Conservation (phyloP, 2,329 filamentous ascomycete species). For the Venturia pyrina region DNA sequence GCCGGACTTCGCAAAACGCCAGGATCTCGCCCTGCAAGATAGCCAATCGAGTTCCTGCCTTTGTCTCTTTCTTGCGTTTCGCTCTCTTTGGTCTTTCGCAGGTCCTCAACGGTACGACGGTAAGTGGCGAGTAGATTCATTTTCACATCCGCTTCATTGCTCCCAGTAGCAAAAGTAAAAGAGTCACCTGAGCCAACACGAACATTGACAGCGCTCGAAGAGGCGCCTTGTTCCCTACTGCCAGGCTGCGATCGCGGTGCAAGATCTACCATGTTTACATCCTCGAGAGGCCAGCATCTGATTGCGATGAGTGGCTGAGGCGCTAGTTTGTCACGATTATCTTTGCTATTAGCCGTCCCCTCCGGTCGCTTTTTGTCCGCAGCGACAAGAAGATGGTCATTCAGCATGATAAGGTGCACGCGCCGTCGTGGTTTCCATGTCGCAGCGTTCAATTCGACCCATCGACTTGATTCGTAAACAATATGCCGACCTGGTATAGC, state of each 20-base stretch:
- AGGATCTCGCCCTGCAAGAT: slow-evolving; percentile 70
- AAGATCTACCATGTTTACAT: slow-evolving; percentile 88
- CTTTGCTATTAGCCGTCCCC: slow-evolving; percentile 40
- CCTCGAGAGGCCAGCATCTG: slow-evolving; percentile 84
- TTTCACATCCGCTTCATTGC: slow-evolving; percentile 70
- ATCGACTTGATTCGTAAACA: slow-evolving; percentile 80
- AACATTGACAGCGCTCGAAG: slow-evolving; percentile 82
- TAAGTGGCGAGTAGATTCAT: slow-evolving; percentile 74
- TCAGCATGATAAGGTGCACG: slow-evolving; percentile 85
- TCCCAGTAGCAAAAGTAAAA: slow-evolving; percentile 88
- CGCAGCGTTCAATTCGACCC: slow-evolving; percentile 94
- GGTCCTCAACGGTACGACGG: slow-evolving; percentile 82
- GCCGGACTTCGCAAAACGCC: slow-evolving; percentile 70
- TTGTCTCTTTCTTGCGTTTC: slow-evolving; percentile 84
- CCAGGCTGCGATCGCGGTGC: slow-evolving; percentile 35
- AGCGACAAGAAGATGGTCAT: slow-evolving; percentile 87
- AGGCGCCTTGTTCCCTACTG: slow-evolving; percentile 45
- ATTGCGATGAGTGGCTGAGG: slow-evolving; percentile 73
- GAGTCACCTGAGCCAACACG: slow-evolving; percentile 72
- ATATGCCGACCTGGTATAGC: slow-evolving; percentile 87
- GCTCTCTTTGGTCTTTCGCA: slow-evolving; percentile 73
- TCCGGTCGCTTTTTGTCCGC: slow-evolving; percentile 89
- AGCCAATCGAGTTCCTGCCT: slow-evolving; percentile 74
- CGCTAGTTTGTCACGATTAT: slow-evolving; percentile 19
- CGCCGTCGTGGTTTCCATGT: slow-evolving; percentile 89